Evolutionary conservation across 2,329 filamentous ascomycete species (phyloP).

Genomic region (Ophiostoma angusticollis): DNA sequence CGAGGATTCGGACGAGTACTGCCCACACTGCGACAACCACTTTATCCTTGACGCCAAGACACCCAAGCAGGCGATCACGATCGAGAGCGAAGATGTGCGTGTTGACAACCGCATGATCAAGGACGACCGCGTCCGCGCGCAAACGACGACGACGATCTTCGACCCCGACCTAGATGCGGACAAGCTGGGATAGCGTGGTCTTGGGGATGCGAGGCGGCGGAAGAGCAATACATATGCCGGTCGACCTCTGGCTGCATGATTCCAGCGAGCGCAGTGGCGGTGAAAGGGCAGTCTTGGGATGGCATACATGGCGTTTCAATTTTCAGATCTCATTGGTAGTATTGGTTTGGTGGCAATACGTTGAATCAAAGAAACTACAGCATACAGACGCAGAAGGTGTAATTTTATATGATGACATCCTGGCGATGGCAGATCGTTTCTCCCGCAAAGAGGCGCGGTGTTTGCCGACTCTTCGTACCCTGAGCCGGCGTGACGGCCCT

Average conservation of each 20-base stretch:
- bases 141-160: conserved; percentile 54
- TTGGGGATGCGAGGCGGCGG: background rate
- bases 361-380: background rate
- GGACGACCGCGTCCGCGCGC: conserved; percentile 62
- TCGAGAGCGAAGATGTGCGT: conserved; percentile 84
- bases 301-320: conserved; percentile 4
- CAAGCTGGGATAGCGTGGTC: conserved; percentile 5
- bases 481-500: too few species aligned
- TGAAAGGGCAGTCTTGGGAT: too few species aligned
- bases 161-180: conserved; percentile 63
- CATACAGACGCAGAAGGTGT: background rate
- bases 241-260: too few species aligned
- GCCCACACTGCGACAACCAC: conserved; percentile 97
- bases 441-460: too few species aligned
- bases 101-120: conserved; percentile 84
- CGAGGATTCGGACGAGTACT: conserved; percentile 96
- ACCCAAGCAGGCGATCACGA: conserved; percentile 67
- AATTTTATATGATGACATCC: conserved; percentile 4
- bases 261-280: too few species aligned
- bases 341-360: background rate
- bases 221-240: background rate
- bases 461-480: too few species aligned
- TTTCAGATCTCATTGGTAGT: background rate
- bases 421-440: too few species aligned
- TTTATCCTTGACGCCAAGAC: conserved; percentile 83